These are phyloP conservation scores for Hanseniaspora vineae DNA, from an alignment of 805 yeast genomes.

Conservation along the genomic window DNA sequence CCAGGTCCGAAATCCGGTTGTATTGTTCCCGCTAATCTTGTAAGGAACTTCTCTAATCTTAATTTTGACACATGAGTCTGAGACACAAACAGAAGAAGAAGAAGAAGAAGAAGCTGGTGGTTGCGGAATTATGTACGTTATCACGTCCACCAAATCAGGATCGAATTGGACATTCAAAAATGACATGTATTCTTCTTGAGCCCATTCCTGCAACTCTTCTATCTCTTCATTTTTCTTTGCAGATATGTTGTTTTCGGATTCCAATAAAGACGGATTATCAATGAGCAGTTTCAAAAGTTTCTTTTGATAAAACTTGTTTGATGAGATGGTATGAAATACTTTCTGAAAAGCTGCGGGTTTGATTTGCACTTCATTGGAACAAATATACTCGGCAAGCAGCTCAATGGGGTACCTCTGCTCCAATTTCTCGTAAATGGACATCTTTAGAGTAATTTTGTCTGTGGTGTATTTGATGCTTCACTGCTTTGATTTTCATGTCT, in stretches of 20 bases:
- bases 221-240: constrained; percentile 6
- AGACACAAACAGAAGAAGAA: not conserved
- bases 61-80: constrained; percentile 8
- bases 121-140: constrained; percentile 19
- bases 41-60: constrained; percentile 47
- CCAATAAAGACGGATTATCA: not conserved
- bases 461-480: not conserved
- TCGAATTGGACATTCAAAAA: constrained; percentile 17
- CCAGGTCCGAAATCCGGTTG: constrained; percentile 90
- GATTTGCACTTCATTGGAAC: not conserved
- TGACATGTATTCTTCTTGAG: constrained; percentile 21
- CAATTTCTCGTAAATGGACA: not conserved
- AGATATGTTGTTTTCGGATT: not conserved
- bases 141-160: constrained; percentile 19
- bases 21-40: constrained; percentile 58
- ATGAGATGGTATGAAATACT: not conserved
- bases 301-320: not conserved
- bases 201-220: constrained; percentile 15
- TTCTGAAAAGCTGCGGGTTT: not conserved
- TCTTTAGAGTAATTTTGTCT: not conserved
- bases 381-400: not conserved
- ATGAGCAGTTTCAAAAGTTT: not conserved
- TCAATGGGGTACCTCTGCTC: not conserved
- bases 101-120: not conserved
- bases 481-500: too few species aligned